Base-by-base conservation (phyloP, 2,329 filamentous ascomycete genomes). In the Madurella mycetomatis region DNA sequence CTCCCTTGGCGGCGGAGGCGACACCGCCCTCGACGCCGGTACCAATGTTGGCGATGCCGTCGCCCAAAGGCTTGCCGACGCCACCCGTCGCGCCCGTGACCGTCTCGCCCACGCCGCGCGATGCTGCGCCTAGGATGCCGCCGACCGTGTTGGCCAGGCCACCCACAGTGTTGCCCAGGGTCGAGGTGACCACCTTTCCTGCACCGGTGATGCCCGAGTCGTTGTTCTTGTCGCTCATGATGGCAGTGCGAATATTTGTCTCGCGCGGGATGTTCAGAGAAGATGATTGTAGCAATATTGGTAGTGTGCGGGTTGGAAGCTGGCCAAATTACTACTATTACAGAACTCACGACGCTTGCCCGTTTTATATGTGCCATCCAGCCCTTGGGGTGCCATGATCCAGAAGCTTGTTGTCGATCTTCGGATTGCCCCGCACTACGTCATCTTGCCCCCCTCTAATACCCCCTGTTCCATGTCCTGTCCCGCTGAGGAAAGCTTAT, bases 31-130 rank as follows among this genome's bases (percentile, higher is more conserved):
- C 73, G 2, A 85, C 60, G 0, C 81, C 81, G 1, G 73, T 76
- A 5, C 79, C 79, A 8, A 81, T 63, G 59, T 74, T 79, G 8
- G 75, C 72, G 12, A 85, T 53, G 2, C 74, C 80, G 60, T 85
- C 77, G 8, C 82, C 82, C 1, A 85, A 63, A 1, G 80, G 78
- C 53, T 73, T 75, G 15, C 78, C 81, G 9, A 73, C 66, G n/a
- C 73, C 76, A 12, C 82, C 82, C 0, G 80, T 79, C 3, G 75
- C 76, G 50, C 73, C 72, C 9, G 67, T 79, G 57, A 84, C 72
- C 2, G 80, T 84, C 64, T 82, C 72, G 39, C 81, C 80, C 2
- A 85, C 46, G 5, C 81, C 81, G 11, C 79, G 75, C n/a, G 77
- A 76, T 1, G 78, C 79, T 1, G 81, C 80, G 47, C 80, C 67